Conservation (phyloP, 176 grass and related monocot species). For the Musa acuminata region DNA sequence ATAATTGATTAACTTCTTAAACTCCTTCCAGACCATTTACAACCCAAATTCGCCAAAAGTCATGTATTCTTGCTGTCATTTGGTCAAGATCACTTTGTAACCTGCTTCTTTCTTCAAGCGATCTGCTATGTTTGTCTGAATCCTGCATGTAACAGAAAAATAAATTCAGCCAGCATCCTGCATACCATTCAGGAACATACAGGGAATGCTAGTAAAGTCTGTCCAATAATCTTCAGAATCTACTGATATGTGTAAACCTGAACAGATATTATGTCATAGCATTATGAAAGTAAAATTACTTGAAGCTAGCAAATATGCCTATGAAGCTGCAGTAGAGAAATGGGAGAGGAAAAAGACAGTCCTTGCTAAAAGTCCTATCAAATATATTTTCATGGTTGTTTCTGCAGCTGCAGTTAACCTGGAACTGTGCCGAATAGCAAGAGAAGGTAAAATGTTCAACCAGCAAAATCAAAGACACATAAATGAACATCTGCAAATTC, state of each 20-base stretch:
- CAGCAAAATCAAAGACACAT: neutral
- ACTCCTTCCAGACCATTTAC: neutral
- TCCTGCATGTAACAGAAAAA: neutral
- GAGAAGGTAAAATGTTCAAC: neutral
- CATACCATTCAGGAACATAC: neutral
- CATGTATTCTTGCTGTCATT: neutral
- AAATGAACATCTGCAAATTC: too few relatives aligned
- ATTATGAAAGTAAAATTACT: neutral
- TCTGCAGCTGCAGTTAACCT: neutral
- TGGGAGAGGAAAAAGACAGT: too few relatives aligned
- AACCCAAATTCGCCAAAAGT: neutral
- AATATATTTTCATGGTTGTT: neutral
- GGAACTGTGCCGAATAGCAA: neutral
- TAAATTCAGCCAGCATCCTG: neutral
- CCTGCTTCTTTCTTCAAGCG: neutral
- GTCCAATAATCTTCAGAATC: neutral
- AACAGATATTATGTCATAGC: neutral
- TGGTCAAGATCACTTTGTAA: neutral
- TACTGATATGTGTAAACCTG: neutral
- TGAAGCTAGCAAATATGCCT: neutral
- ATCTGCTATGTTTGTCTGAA: slow-evolving; percentile 3
- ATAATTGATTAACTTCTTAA: neutral
- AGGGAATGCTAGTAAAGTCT: neutral
- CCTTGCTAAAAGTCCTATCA: too few relatives aligned
- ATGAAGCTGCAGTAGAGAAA: neutral